Evolutionary conservation across 1,284 basidiomycete species (phyloP).

Genomic region (Coniferiporia sulphurascens): DNA sequence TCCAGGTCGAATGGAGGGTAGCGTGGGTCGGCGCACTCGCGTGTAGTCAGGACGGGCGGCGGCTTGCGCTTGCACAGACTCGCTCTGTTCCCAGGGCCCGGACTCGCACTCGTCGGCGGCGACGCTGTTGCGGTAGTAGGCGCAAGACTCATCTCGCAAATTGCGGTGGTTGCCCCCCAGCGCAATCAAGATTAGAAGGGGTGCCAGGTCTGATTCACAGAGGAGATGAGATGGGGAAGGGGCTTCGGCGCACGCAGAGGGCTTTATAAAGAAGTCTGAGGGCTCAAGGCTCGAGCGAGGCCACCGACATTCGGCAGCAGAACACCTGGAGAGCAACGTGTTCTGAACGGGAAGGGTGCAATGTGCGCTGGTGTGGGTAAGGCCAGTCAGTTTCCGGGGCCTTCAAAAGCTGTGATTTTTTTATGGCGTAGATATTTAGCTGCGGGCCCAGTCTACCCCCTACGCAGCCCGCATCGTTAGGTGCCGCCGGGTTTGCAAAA

Average conservation of each 20-base stretch:
- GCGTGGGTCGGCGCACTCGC: conserved; percentile 11
- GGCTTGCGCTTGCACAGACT: conserved; percentile 16
- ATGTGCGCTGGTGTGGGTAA: background rate
- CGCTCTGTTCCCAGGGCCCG: background rate
- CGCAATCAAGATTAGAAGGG: background rate
- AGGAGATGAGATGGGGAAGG: background rate
- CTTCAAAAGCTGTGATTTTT: background rate
- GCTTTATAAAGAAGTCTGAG: background rate
- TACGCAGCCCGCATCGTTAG: too few relatives aligned
- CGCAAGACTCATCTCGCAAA: too few relatives aligned
- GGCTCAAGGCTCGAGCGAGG: conserved; percentile 10
- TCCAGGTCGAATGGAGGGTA: conserved; percentile 19
- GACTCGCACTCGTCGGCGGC: background rate
- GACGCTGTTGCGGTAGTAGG: background rate
- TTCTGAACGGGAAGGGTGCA: background rate
- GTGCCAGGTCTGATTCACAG: background rate
- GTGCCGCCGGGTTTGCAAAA: too few relatives aligned
- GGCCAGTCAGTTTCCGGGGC: too few relatives aligned
- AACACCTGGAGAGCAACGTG: background rate
- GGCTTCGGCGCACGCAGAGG: background rate
- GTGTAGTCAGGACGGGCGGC: conserved; percentile 1
- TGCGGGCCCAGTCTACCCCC: background rate
- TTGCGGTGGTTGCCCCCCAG: background rate
- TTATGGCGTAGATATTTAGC: background rate
- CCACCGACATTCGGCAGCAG: background rate